Conservation (phyloP, 371 early-diverging fungal species). For the Massospora cicadina region DNA sequence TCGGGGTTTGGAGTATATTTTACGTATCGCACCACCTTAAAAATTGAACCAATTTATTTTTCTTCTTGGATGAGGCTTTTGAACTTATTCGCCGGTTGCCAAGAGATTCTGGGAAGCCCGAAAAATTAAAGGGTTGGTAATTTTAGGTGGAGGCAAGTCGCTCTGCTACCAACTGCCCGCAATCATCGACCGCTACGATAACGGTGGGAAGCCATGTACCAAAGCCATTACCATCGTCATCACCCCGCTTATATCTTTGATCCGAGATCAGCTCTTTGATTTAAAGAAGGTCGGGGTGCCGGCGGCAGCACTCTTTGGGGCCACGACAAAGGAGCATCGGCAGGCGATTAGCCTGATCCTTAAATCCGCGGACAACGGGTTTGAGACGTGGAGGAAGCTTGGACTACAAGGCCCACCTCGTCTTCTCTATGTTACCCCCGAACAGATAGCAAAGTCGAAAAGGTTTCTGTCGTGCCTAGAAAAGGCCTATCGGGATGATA, state of each 20-base stretch:
- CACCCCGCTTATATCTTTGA: constrained; percentile 91
- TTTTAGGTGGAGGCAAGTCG: constrained; percentile 88
- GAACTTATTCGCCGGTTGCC: background rate
- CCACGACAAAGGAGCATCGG: constrained; percentile 27
- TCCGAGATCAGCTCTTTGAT: constrained; percentile 92
- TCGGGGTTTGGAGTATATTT: background rate
- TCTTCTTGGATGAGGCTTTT: background rate
- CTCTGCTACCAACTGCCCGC: constrained; percentile 98
- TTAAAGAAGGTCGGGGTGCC: constrained; percentile 59
- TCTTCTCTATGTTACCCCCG: constrained; percentile 92
- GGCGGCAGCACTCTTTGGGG: constrained; percentile 58
- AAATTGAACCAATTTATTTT: background rate
- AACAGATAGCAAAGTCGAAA: constrained; percentile 60
- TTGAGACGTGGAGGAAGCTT: background rate
- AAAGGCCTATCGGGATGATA: constrained; percentile 31
- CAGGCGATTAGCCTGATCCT: background rate
- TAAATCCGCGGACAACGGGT: background rate
- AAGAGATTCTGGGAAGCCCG: too few relatives aligned
- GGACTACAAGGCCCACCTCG: background rate
- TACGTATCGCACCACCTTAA: background rate
- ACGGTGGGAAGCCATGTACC: constrained; percentile 22
- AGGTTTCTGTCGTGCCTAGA: constrained; percentile 38
- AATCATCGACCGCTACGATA: constrained; percentile 31
- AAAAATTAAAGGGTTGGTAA: too few relatives aligned
- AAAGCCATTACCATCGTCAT: constrained; percentile 87